phyloP scores from a whole-genome alignment of 2,329 filamentous ascomycete species.

The Cytospora paraplurivora region DNA sequence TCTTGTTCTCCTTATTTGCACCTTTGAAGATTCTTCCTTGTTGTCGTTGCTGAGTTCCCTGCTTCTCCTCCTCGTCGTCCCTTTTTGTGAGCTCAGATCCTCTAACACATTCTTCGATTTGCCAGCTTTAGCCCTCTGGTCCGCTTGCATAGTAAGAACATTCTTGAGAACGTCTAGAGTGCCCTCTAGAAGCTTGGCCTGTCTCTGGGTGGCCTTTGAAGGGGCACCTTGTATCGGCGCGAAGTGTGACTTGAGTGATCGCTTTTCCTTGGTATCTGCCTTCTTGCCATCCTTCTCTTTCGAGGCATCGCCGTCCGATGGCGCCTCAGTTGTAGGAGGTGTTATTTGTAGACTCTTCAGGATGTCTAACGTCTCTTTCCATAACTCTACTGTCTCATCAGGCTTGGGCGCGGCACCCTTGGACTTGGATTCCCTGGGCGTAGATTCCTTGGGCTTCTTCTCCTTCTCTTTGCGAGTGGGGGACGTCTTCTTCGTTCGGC shows the following conservation, averaged over 20 bases:
- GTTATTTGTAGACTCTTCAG: constrained; percentile 33
- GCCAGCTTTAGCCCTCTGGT: constrained; percentile 17
- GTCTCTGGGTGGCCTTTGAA: constrained; percentile 28
- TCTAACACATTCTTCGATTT: constrained; percentile 5
- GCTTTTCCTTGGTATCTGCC: constrained; percentile 22
- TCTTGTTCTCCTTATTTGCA: neutral
- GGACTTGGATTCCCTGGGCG: neutral
- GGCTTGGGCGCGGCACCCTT: neutral
- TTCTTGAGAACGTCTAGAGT: constrained; percentile 43
- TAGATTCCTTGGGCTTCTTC: neutral
- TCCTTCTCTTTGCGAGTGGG: neutral
- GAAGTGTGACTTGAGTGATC: constrained; percentile 24
- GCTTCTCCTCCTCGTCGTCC: constrained; percentile 12
- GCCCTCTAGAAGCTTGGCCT: constrained; percentile 40
- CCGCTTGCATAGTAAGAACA: constrained; percentile 39
- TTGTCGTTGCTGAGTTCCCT: constrained; percentile 5
- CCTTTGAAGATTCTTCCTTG: neutral
- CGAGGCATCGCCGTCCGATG: neutral
- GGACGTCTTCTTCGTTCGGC: constrained; percentile 1
- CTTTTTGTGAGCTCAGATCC: neutral
- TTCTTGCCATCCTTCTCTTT: constrained; percentile 2
- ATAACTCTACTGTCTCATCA: constrained; percentile 28
- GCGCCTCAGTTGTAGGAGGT: constrained; percentile 6
- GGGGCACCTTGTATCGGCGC: constrained; percentile 12
- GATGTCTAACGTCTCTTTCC: constrained; percentile 35